Evolutionary conservation across 805 yeast species (phyloP), one percentile per base, ranked within the genome.

Genomic region (Myxozyma nipponensis): DNA sequence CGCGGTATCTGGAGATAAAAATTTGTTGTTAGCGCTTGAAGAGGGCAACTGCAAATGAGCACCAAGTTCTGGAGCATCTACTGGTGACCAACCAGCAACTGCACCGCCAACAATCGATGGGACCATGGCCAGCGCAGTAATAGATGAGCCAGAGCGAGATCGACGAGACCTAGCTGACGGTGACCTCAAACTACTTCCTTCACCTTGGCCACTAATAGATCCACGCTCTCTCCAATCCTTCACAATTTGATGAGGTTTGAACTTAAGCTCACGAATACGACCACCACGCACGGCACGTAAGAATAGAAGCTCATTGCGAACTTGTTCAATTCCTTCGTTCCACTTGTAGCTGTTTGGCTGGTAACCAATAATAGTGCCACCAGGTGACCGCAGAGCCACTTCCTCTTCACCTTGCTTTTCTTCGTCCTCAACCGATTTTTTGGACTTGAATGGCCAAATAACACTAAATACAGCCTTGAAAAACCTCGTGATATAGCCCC

Each of bases 91-190:
- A 4, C 82, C 82, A 15, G 79, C 81, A 39, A 77, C 73, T 3
- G 82, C 81, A 34, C 82, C 82, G 25, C 80, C 79, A 9, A 77
- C 79, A 47, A 76, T 69, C 17, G 78, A 72, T 1, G 82, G 82
- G 3, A 77, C 78, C 76, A 77, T 73, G 1, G 77, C 70, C 47
- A 74, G 60, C 1, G 77, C 77, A 21, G 73, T 69, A 19, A 74
- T 62, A 25, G 71, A 66, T 38, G 63, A 54, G 17, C 59, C 59
- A 2, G 60, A 54, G 3, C 61, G 42, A 18, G 40, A 44, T 24
- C 56, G 44, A 35, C 22, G 19, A n/a, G 10, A 13, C 4, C n/a
- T 10, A 3, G 44, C 22, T 3, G 42, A 22, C 7, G 36, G 24
- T 15, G 41, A 30, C 19, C 7, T 7, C 10, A n/a, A 7, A 22